Evolutionary conservation across 2,329 filamentous ascomycete genomes (phyloP).

Genomic region (Trichoderma polysporum): DNA sequence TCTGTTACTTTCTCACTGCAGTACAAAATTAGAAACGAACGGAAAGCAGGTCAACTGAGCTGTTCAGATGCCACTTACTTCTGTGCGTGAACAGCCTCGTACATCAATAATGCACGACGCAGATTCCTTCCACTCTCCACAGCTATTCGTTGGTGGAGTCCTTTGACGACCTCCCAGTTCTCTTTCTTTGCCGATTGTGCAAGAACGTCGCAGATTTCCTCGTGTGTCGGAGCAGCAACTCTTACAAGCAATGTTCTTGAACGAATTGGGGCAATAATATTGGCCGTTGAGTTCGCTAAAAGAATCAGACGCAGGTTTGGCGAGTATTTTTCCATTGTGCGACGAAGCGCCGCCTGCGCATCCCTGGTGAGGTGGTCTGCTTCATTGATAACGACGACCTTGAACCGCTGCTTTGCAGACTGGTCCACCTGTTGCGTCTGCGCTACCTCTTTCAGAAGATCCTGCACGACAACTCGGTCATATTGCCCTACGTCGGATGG

Average conservation of each 20-base stretch:
- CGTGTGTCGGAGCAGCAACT: slow-evolving; percentile 83
- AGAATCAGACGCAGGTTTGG: slow-evolving; percentile 90
- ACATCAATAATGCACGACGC: slow-evolving; percentile 89
- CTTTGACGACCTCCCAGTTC: slow-evolving; percentile 73
- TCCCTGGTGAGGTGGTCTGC: slow-evolving; percentile 92
- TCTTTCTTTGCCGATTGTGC: slow-evolving; percentile 72
- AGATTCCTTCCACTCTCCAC: slow-evolving; percentile 89
- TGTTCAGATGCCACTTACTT: slow-evolving; percentile 61
- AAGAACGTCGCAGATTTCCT: slow-evolving; percentile 79
- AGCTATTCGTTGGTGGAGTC: slow-evolving; percentile 80
- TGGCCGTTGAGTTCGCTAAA: slow-evolving; percentile 92
- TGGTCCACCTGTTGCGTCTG: slow-evolving; percentile 99
- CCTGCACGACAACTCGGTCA: slow-evolving; percentile 92
- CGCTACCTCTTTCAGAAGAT: slow-evolving; percentile 93
- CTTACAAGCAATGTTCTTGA: slow-evolving; percentile 88
- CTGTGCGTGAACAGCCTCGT: slow-evolving; percentile 93
- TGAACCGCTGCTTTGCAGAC: slow-evolving; percentile 86
- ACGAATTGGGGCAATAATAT: slow-evolving; percentile 98
- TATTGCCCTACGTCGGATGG: slow-evolving; percentile 96
- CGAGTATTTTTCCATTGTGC: slow-evolving; percentile 99
- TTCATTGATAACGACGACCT: slow-evolving; percentile 99
- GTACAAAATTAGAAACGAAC: slow-evolving; percentile 31
- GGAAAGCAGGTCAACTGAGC: background rate
- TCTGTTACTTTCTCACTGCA: slow-evolving; percentile 85
- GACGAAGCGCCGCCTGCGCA: slow-evolving; percentile 88